Evolutionary conservation across 2,329 filamentous ascomycete species (phyloP).

Genomic region (Monosporascus sp.): DNA sequence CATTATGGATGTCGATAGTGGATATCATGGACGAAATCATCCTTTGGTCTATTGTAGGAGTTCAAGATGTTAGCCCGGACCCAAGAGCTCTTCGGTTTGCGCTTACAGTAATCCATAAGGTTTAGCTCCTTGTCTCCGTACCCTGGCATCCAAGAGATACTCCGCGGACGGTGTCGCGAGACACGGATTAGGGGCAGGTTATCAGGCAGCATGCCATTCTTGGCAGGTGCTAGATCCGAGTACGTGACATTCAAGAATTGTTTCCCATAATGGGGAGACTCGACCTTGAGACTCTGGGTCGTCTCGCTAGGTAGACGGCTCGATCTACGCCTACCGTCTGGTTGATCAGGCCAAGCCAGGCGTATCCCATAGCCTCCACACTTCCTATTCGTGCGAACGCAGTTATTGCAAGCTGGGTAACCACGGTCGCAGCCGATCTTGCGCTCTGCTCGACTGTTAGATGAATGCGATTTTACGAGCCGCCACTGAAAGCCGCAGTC

Average conservation of each 20-base stretch:
- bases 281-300: conserved; percentile 20
- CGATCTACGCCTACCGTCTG: conserved; percentile 36
- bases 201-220: conserved; percentile 24
- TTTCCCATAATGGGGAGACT: conserved; percentile 26
- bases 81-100: neutral
- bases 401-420: conserved; percentile 39
- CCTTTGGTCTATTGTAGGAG: conserved; percentile 27
- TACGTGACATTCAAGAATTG: conserved; percentile 36
- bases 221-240: conserved; percentile 28
- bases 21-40: conserved; percentile 40
- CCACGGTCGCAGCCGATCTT: conserved; percentile 43
- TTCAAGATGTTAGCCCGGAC: conserved; percentile 6
- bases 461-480: conserved; percentile 7
- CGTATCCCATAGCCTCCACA: conserved; percentile 41
- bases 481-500: conserved; percentile 4
- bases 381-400: conserved; percentile 33
- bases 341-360: conserved; percentile 41
- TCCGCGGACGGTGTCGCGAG: conserved; percentile 21
- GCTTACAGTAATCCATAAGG: conserved; percentile 26
- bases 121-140: conserved; percentile 24
- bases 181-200: conserved; percentile 17
- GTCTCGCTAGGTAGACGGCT: conserved; percentile 26
- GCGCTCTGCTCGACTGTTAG: conserved; percentile 29
- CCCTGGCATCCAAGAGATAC: conserved; percentile 22
- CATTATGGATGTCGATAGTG: conserved; percentile 40